Conservation (phyloP, 1,139 yeast species). For the Lodderomyces jiufengensis region DNA sequence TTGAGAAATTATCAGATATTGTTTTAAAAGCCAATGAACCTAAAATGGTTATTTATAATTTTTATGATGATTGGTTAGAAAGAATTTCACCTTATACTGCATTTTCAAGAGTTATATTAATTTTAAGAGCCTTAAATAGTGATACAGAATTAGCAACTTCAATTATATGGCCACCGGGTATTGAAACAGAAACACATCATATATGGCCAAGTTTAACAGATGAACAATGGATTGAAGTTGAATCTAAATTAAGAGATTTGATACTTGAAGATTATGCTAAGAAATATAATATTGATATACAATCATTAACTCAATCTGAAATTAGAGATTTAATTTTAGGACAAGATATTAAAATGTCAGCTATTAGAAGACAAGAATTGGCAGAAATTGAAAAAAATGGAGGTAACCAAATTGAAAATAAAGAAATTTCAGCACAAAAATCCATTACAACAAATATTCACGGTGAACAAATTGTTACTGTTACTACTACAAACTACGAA, state of each 20-base stretch:
- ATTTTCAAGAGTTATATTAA: conserved; percentile 77
- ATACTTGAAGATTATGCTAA: conserved; percentile 82
- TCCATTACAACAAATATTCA: conserved; percentile 86
- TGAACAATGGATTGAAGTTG: conserved; percentile 92
- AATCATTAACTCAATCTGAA: conserved; percentile 88
- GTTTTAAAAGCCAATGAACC: conserved; percentile 89
- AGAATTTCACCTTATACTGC: conserved; percentile 88
- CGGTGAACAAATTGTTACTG: conserved; percentile 94
- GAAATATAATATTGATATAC: conserved; percentile 80
- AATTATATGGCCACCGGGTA: conserved; percentile 63
- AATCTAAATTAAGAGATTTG: conserved; percentile 80
- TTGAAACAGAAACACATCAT: conserved; percentile 75
- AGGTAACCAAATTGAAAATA: conserved; percentile 25
- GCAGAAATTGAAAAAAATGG: conserved; percentile 62
- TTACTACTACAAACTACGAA: conserved; percentile 87
- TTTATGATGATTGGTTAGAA: conserved; percentile 93
- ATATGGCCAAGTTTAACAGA: conserved; percentile 89
- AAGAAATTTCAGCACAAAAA: conserved; percentile 70
- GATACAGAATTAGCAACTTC: conserved; percentile 74
- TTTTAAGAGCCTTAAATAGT: conserved; percentile 76
- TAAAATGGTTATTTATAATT: conserved; percentile 83
- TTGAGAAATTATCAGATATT: conserved; percentile 75
- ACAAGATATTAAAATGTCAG: conserved; percentile 89
- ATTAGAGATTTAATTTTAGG: conserved; percentile 92
- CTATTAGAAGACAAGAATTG: conserved; percentile 72